Conservation (phyloP, 1,139 yeast genomes). For the Magnusiomyces suaveolens region DNA sequence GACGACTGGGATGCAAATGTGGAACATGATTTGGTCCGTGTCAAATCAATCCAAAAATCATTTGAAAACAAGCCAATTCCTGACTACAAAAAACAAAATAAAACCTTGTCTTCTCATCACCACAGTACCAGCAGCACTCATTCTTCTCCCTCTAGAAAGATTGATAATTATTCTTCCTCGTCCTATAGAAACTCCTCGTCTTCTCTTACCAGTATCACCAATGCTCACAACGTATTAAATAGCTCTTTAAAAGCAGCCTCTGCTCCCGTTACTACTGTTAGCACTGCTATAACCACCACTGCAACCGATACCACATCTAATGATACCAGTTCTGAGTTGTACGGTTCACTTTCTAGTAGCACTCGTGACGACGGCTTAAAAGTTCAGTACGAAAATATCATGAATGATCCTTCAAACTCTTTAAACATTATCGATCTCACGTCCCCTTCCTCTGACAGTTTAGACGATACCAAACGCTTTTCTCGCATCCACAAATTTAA, state of each 20-base stretch:
- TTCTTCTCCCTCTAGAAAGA: slow-evolving; percentile 8
- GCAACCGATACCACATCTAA: slow-evolving; percentile 9
- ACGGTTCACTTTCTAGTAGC: slow-evolving; percentile 9
- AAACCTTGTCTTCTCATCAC: slow-evolving; percentile 3
- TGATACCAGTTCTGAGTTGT: slow-evolving; percentile 18
- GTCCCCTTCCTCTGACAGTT: neutral
- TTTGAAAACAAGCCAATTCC: slow-evolving; percentile 26
- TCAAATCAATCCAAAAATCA: slow-evolving; percentile 27
- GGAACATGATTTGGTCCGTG: slow-evolving; percentile 42
- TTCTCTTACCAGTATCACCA: too few relatives aligned
- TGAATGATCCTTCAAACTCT: slow-evolving; percentile 25
- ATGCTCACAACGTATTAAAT: too few relatives aligned
- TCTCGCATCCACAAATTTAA: slow-evolving; percentile 61
- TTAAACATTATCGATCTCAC: slow-evolving; percentile 9
- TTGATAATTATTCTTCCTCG: slow-evolving; percentile 9
- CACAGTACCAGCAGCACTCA: slow-evolving; percentile 8
- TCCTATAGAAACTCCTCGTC: too few relatives aligned
- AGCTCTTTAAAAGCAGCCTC: too few relatives aligned
- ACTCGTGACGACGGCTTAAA: slow-evolving; percentile 22
- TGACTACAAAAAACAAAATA: neutral
- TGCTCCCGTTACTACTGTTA: too few relatives aligned
- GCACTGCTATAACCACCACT: too few relatives aligned
- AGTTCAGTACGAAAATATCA: slow-evolving; percentile 31
- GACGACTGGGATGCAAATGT: slow-evolving; percentile 91
- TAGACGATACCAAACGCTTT: slow-evolving; percentile 48